phyloP scores from a whole-genome alignment of 2,329 filamentous ascomycete species.

The Curvularia sp. region DNA sequence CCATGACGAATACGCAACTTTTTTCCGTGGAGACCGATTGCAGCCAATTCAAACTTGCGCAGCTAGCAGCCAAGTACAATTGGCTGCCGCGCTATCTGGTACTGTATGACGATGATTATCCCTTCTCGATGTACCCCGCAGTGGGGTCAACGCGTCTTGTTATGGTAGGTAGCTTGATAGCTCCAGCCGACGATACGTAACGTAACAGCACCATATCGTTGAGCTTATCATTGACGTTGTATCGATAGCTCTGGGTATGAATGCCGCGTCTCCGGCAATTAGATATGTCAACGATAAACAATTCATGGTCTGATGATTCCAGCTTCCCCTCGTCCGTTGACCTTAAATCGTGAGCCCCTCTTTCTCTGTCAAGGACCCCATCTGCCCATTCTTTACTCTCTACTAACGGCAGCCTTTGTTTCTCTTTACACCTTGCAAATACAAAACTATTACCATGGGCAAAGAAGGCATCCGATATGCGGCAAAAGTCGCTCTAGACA shows the following conservation, averaged over 20 bases:
- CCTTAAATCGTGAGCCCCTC: conserved; percentile 25
- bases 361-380: conserved; percentile 4
- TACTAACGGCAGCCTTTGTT: background rate
- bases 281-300: conserved; percentile 32
- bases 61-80: conserved; percentile 14
- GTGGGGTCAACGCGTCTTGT: conserved; percentile 40
- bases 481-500: conserved; percentile 75
- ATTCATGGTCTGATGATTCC: conserved; percentile 15
- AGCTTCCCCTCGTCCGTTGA: conserved; percentile 27
- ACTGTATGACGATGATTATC: conserved; percentile 37
- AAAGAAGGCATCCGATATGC: conserved; percentile 70
- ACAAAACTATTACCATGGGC: conserved; percentile 50
- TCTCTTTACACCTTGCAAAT: background rate
- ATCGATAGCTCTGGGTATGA: conserved; percentile 17
- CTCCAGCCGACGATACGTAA: conserved; percentile 45
- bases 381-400: background rate
- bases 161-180: conserved; percentile 30
- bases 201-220: conserved; percentile 42
- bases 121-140: conserved; percentile 39
- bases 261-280: conserved; percentile 22
- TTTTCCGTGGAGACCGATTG: background rate
- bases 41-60: conserved; percentile 9
- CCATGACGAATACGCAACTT: conserved; percentile 3
- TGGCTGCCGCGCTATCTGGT: conserved; percentile 10
- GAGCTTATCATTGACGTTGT: conserved; percentile 47